Percentiles rank a stretch among this genome's conserved stretches.
These are phyloP conservation scores for Aspergillus taichungensis DNA, from an alignment of 495 filamentous ascomycete genomes.

Conservation along the genomic window DNA sequence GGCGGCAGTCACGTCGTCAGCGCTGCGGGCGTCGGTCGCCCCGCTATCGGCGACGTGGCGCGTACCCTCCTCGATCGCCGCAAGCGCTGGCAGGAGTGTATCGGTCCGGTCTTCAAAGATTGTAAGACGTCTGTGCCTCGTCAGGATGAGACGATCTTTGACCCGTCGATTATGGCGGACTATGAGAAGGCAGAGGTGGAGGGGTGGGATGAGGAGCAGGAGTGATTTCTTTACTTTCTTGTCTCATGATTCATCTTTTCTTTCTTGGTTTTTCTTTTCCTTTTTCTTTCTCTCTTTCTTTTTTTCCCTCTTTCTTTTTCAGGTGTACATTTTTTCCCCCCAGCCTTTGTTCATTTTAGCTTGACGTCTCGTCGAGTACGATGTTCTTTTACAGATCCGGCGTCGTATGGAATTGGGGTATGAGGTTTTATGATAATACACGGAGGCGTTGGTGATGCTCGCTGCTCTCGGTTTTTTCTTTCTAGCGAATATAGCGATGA, in stretches of 20 bases:
- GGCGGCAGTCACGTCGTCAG: slow-evolving; percentile 43
- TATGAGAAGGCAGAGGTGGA: slow-evolving; percentile 64
- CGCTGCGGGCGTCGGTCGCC: slow-evolving; percentile 50
- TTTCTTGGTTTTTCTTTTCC: slow-evolving; percentile 3
- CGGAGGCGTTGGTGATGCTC: too few species aligned
- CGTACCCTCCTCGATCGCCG: slow-evolving; percentile 83
- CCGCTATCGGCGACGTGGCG: slow-evolving; percentile 85
- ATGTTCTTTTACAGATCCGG: too few species aligned
- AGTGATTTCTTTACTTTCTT: slow-evolving; percentile 20
- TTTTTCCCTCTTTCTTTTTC: neutral
- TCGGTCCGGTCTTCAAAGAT: slow-evolving; percentile 78
- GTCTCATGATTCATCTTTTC: neutral
- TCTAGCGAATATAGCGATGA: too few species aligned
- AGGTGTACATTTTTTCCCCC: too few species aligned
- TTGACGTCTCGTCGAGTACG: too few species aligned
- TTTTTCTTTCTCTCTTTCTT: slow-evolving; percentile 3
- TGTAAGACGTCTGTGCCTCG: slow-evolving; percentile 52
- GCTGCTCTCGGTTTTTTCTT: too few species aligned
- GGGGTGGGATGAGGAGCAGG: slow-evolving; percentile 64
- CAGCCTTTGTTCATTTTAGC: too few species aligned
- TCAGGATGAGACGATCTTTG: slow-evolving; percentile 56
- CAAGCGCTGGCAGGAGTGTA: slow-evolving; percentile 75
- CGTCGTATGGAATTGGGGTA: too few species aligned
- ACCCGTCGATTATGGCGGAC: slow-evolving; percentile 43
- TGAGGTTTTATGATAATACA: too few species aligned